These are phyloP conservation scores for Sorghum bicolor DNA, from an alignment of 176 grass and related monocot species.

Conservation along the genomic window DNA sequence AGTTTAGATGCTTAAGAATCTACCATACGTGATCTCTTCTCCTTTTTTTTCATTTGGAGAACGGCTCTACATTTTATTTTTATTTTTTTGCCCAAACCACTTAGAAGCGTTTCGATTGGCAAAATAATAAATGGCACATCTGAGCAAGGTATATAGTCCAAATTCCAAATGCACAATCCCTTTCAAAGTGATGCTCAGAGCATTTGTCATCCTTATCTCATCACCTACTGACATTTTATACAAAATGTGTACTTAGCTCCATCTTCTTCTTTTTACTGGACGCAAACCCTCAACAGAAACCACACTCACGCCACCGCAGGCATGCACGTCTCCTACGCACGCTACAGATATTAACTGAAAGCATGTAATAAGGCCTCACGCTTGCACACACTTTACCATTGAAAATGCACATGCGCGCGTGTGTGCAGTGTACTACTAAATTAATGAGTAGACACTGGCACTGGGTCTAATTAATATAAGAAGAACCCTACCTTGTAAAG, in stretches of 20 bases:
- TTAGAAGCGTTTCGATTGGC: background rate
- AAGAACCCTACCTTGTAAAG: too few species aligned
- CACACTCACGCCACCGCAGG: background rate
- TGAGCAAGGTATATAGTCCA: background rate
- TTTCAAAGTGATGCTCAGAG: background rate
- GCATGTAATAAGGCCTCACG: background rate
- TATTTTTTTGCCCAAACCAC: background rate
- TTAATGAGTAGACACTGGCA: too few species aligned
- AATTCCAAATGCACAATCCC: background rate
- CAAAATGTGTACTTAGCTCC: conserved; percentile 1
- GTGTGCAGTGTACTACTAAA: too few species aligned
- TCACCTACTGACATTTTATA: conserved; percentile 28
- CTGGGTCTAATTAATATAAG: too few species aligned
- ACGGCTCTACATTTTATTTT: background rate
- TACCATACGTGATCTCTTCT: too few species aligned
- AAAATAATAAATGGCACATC: too few species aligned
- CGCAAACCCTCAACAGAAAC: background rate
- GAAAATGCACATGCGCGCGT: too few species aligned
- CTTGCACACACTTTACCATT: background rate
- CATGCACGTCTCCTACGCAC: background rate
- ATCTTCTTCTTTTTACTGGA: too few species aligned
- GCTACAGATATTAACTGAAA: background rate
- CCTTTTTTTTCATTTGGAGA: background rate
- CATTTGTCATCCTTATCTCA: background rate
- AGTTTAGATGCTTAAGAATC: too few species aligned